phyloP scores from a whole-genome alignment of 2,329 filamentous ascomycete species.

The Hymenotorrendiella dingleyae region DNA sequence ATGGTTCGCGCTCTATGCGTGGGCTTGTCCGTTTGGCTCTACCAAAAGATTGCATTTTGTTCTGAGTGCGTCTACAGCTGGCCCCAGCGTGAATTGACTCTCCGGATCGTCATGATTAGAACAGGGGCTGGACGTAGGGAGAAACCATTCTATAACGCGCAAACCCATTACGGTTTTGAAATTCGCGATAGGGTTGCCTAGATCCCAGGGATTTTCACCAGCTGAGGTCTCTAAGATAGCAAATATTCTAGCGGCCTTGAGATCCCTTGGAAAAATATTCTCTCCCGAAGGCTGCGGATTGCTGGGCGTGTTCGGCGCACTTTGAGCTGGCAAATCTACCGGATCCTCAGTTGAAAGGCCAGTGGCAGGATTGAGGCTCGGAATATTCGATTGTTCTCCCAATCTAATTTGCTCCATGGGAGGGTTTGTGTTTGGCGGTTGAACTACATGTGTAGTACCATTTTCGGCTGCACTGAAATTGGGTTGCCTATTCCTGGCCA shows the following conservation, averaged over 20 bases:
- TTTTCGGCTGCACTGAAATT: background rate
- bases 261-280: conserved; percentile 16
- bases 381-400: too few relatives aligned
- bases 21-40: too few relatives aligned
- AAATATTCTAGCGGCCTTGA: conserved; percentile 57
- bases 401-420: too few relatives aligned
- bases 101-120: conserved; percentile 57
- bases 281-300: background rate
- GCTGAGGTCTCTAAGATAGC: conserved; percentile 66
- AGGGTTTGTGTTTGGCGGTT: background rate
- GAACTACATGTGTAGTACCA: background rate
- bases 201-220: conserved; percentile 81
- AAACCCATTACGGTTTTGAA: conserved; percentile 76
- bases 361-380: too few relatives aligned
- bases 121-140: conserved; percentile 72
- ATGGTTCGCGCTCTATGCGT: too few relatives aligned
- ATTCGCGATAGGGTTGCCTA: conserved; percentile 61
- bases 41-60: too few relatives aligned
- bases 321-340: too few relatives aligned
- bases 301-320: background rate
- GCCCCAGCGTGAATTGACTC: conserved; percentile 64
- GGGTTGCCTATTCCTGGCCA: background rate
- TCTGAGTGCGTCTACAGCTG: conserved; percentile 51
- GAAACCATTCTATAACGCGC: conserved; percentile 66
- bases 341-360: too few relatives aligned